These are phyloP conservation scores for Trichosporon coremiiforme DNA, from an alignment of 1,284 basidiomycete species.

Conservation along the genomic window DNA sequence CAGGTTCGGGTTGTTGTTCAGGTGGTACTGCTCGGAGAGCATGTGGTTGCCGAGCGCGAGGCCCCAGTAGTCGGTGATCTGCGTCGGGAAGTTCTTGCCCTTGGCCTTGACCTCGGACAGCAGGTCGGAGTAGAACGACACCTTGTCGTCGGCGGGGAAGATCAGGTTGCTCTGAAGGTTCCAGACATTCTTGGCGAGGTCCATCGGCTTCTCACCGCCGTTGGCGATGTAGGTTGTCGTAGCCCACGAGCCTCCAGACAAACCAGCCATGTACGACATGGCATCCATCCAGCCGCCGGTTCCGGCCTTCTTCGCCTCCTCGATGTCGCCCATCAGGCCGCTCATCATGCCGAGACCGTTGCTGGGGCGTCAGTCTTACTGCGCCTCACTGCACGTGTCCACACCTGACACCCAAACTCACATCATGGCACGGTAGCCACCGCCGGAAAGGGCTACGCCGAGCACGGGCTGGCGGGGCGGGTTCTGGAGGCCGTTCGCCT, in stretches of 20 bases:
- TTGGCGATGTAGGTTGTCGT: conserved; percentile 53
- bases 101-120: conserved; percentile 52
- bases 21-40: conserved; percentile 48
- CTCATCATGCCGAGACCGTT: conserved; percentile 33
- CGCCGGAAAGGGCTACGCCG: conserved; percentile 57
- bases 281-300: conserved; percentile 53
- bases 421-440: conserved; percentile 60
- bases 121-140: conserved; percentile 60
- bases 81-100: conserved; percentile 49
- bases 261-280: conserved; percentile 53
- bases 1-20: conserved; percentile 50
- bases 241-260: conserved; percentile 55
- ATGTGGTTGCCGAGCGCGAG: conserved; percentile 54
- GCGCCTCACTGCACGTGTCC: too few relatives aligned
- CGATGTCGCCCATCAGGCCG: conserved; percentile 23
- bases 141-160: conserved; percentile 73
- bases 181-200: conserved; percentile 53
- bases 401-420: conserved; percentile 27
- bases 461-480: conserved; percentile 54
- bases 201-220: conserved; percentile 43
- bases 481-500: conserved; percentile 36
- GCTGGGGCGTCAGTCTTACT: conserved; percentile 19
- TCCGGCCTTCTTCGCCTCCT: conserved; percentile 24
- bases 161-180: conserved; percentile 58
- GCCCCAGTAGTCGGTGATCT: conserved; percentile 55